Conservation (phyloP, 2,329 filamentous ascomycete species). For the Paraconiothyrium brasiliense region DNA sequence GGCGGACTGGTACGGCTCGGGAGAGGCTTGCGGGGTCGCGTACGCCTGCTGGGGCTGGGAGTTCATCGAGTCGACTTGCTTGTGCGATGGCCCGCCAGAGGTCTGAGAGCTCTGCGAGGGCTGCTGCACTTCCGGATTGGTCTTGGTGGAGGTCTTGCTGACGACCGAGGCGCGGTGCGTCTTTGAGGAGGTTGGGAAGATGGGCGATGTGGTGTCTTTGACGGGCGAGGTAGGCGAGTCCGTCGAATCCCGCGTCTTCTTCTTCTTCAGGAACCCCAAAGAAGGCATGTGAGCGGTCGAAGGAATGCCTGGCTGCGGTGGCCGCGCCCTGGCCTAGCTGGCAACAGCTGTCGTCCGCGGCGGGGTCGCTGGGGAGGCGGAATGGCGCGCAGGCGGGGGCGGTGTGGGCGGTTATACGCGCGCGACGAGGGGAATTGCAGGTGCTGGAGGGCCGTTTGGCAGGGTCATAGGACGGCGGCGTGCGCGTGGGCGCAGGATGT, state of each 20-base stretch:
- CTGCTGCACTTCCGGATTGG: constrained; percentile 25
- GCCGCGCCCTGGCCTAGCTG: constrained; percentile 34
- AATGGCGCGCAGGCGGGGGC: constrained; percentile 32
- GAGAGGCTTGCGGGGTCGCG: constrained; percentile 42
- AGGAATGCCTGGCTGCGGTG: constrained; percentile 28
- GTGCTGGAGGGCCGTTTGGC: constrained; percentile 22
- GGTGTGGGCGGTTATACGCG: constrained; percentile 26
- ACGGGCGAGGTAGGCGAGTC: constrained; percentile 73
- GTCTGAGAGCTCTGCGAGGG: constrained; percentile 24
- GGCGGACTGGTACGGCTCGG: constrained; percentile 48
- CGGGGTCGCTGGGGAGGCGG: constrained; percentile 22
- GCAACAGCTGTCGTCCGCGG: constrained; percentile 20
- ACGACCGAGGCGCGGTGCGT: constrained; percentile 27
- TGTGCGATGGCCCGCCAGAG: constrained; percentile 32
- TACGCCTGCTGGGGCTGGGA: constrained; percentile 46
- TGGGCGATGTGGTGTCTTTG: constrained; percentile 63
- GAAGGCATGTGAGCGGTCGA: constrained; percentile 76
- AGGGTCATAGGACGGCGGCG: constrained; percentile 24
- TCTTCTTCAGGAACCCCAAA: constrained; percentile 97
- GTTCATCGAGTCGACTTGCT: constrained; percentile 54
- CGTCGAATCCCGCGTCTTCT: constrained; percentile 90
- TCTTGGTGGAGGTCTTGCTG: constrained; percentile 40
- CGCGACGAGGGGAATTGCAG: constrained; percentile 15
- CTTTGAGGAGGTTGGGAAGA: constrained; percentile 45
- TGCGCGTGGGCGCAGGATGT: constrained; percentile 17